Evolutionary conservation across 257 asterid species (phyloP).

Genomic region (Solanum chiquidenum): DNA sequence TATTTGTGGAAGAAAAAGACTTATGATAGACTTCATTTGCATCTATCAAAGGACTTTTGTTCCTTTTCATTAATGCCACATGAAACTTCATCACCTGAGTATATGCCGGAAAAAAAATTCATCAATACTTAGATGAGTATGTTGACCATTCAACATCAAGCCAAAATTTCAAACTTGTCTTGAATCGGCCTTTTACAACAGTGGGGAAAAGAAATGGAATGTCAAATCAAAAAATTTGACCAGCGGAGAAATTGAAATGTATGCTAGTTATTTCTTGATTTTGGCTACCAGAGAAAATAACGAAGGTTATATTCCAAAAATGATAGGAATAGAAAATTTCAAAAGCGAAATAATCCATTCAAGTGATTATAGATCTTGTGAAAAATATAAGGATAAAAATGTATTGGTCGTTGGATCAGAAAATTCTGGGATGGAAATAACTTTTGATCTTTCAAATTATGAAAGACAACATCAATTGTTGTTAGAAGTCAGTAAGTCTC

Average conservation of each 20-base stretch:
- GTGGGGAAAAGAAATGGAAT: not conserved
- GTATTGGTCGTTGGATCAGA: not conserved
- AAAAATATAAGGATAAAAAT: slow-evolving; percentile 2
- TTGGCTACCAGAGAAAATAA: slow-evolving; percentile 39
- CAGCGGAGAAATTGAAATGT: slow-evolving; percentile 2
- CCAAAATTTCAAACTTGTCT: slow-evolving; percentile 12
- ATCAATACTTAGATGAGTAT: slow-evolving; percentile 33
- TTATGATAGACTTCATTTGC: no score
- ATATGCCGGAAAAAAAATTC: slow-evolving; percentile 18
- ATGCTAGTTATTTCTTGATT: not conserved
- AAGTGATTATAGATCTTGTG: no score
- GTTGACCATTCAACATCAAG: not conserved
- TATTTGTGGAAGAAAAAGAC: no score
- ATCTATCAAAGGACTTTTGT: slow-evolving; percentile 14
- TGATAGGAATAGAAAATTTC: not conserved
- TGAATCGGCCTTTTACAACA: slow-evolving; percentile 7
- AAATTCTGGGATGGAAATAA: not conserved
- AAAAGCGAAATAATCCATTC: no score
- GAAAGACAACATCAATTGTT: slow-evolving; percentile 33
- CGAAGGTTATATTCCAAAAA: not conserved
- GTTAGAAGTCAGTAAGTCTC: slow-evolving; percentile 18
- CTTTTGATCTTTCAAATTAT: not conserved
- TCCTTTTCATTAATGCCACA: slow-evolving; percentile 31
- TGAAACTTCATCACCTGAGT: slow-evolving; percentile 27
- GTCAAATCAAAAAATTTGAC: slow-evolving; percentile 1